Conservation (phyloP, 345 rosid species). For the Passiflora organensis region DNA sequence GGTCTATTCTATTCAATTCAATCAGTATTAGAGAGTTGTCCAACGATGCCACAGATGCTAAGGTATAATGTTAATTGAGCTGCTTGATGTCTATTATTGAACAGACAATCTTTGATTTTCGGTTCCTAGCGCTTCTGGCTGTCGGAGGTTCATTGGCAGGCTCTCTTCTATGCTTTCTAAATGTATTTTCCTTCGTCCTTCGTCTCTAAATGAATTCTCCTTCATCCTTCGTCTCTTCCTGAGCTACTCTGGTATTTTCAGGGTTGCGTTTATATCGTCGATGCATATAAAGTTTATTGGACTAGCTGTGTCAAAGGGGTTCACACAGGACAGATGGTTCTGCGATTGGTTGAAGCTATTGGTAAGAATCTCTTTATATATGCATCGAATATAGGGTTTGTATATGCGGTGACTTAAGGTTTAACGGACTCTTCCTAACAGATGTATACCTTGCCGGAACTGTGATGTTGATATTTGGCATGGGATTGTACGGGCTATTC, state of each 20-base stretch:
- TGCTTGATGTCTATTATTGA: not conserved
- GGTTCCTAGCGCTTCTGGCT: constrained; percentile 80
- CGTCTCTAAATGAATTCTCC: not conserved
- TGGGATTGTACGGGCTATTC: constrained; percentile 90
- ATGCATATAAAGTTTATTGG: constrained; percentile 88
- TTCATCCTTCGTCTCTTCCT: too few relatives aligned
- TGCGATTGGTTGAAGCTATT: constrained; percentile 83
- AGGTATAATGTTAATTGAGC: not conserved
- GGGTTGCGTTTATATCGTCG: constrained; percentile 75
- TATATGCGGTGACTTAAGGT: not conserved
- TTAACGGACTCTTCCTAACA: constrained; percentile 21
- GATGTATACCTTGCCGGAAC: constrained; percentile 96
- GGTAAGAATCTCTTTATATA: constrained; percentile 35
- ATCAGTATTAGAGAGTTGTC: not conserved
- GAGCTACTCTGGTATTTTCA: constrained; percentile 20
- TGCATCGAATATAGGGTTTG: too few relatives aligned
- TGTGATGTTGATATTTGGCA: constrained; percentile 88
- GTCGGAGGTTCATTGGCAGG: constrained; percentile 86
- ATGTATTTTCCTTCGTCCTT: constrained; percentile 40
- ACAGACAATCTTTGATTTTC: constrained; percentile 84
- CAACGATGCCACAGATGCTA: not conserved
- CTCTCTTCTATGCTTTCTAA: constrained; percentile 80
- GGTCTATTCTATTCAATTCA: not conserved
- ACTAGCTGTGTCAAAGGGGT: constrained; percentile 73
- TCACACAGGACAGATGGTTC: constrained; percentile 80